Evolutionary conservation across 768 basidiomycete genomes (phyloP), one percentile per base, ranked within the genome.

Genomic region (Xerocomellus amylosporus): DNA sequence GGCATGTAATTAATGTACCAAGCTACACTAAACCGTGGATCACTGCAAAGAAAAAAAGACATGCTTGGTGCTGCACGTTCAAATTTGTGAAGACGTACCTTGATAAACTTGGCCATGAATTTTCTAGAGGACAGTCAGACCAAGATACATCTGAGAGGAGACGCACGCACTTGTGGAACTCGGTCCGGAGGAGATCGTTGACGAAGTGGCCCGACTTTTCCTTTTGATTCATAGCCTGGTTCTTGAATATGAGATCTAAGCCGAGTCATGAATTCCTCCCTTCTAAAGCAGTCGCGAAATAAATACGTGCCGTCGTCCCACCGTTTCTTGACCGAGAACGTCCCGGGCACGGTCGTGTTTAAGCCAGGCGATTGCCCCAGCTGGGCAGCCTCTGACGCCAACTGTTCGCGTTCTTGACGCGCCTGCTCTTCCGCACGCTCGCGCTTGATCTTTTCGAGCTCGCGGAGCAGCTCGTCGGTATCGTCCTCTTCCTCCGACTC

Each of bases 401-500:
- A 80, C 61, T 88, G 80, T 64, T 93, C 93, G 39, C 78, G 78
- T 40, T 97, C 96, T 69, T 84, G 77, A 41, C 90, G 79, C 36
- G 80, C 87, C 67, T 93, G 93, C 73, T 98, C 97, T 64, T 89
- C 95, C 12, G 95, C 95, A 10, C 96, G 81, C 66, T 98, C 95
- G 44, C 87, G 87, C 73, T 97, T 98, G 62, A 98, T 98, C 76
- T 96, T 98, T 73, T 97, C 96, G n/a, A 99, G 79, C 70, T 99
- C 97, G 24, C 93, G 86, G 57, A 99, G 77, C 22, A 99, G 79
- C 64, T 97, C 96, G 0, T 93, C 93, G 0, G 93, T 93, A 50
- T 96, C 65, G 26, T 67, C 65, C 22, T 66, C 65, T 58, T 96
- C 94, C 17, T 85, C 83, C 0, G 74, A 69, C 8, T 80, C 79